Percentiles rank a stretch among this genome's conserved stretches.
These are phyloP conservation scores for Eucalyptus erythrocorys DNA, from an alignment of 345 rosid genomes.

Conservation along the genomic window DNA sequence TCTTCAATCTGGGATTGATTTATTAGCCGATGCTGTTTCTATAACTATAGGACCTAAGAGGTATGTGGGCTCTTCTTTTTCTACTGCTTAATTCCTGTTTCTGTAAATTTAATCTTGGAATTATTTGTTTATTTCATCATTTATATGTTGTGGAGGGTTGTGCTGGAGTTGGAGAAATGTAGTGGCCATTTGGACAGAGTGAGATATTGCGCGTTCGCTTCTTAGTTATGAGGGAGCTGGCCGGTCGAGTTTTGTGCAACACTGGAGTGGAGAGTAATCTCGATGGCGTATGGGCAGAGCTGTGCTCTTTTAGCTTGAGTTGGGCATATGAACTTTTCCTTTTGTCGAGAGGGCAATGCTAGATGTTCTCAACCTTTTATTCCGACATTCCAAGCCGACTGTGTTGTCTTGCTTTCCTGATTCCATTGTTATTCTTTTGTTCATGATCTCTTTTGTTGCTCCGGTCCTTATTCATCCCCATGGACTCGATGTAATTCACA, in stretches of 20 bases:
- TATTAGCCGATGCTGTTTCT: conserved; percentile 81
- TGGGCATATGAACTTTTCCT: no score
- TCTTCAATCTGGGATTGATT: conserved; percentile 65
- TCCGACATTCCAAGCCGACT: no score
- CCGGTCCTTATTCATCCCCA: neutral
- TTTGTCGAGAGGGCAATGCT: no score
- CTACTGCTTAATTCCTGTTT: neutral
- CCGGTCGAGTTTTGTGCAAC: neutral
- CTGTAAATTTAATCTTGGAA: conserved; percentile 32
- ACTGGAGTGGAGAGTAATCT: rapidly evolving
- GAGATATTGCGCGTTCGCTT: neutral
- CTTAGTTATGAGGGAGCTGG: neutral
- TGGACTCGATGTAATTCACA: neutral
- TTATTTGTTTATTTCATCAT: no score
- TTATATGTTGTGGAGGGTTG: neutral
- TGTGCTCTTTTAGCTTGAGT: no score
- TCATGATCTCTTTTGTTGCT: neutral
- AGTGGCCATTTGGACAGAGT: neutral
- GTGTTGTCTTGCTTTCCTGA: no score
- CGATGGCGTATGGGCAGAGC: no score
- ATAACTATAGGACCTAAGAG: conserved; percentile 65
- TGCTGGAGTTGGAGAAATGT: no score
- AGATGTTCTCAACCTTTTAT: no score
- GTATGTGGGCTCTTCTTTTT: conserved; percentile 1
- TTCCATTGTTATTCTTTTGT: no score